A percentile compares a stretch with the other conserved stretches of the same genome.
phyloP scores from a whole-genome alignment of 768 basidiomycete genomes.

The Rhizopogon sp. region DNA sequence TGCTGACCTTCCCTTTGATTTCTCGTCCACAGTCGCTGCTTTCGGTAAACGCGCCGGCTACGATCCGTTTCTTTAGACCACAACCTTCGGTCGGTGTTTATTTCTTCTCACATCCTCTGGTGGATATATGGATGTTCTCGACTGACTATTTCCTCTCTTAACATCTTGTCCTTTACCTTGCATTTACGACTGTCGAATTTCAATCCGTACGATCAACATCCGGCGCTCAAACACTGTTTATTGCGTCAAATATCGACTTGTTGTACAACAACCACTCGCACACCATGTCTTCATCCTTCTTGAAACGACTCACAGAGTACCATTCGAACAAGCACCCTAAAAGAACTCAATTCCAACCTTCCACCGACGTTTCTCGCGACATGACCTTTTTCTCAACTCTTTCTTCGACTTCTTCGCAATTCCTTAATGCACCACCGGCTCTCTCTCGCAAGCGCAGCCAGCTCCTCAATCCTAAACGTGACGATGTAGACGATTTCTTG shows the following conservation, averaged over 20 bases:
- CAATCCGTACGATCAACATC: slow-evolving; percentile 10
- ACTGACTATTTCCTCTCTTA: slow-evolving; percentile 10
- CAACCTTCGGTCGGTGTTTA: slow-evolving; percentile 23
- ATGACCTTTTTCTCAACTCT: slow-evolving; percentile 53
- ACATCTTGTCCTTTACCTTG: neutral
- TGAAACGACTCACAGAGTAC: slow-evolving; percentile 37
- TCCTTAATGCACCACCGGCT: slow-evolving; percentile 34
- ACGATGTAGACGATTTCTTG: slow-evolving; percentile 61
- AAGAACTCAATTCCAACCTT: slow-evolving; percentile 26
- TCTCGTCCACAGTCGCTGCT: slow-evolving; percentile 16
- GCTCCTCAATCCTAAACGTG: slow-evolving; percentile 33
- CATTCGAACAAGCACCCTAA: slow-evolving; percentile 43
- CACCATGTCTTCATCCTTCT: slow-evolving; percentile 27
- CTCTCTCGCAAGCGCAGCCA: slow-evolving; percentile 48
- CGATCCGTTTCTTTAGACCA: slow-evolving; percentile 17
- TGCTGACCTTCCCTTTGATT: slow-evolving; percentile 16
- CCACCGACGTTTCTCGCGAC: slow-evolving; percentile 27
- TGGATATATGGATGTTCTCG: slow-evolving; percentile 2
- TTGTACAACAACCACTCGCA: slow-evolving; percentile 12
- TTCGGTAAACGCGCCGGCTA: slow-evolving; percentile 13
- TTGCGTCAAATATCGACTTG: slow-evolving; percentile 16
- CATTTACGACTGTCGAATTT: neutral
- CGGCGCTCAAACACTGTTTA: slow-evolving; percentile 11
- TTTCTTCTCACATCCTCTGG: slow-evolving; percentile 15
- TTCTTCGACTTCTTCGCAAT: slow-evolving; percentile 37